Base-by-base conservation (phyloP, 1,139 yeast species). In the Suhomyces bribrorum region DNA sequence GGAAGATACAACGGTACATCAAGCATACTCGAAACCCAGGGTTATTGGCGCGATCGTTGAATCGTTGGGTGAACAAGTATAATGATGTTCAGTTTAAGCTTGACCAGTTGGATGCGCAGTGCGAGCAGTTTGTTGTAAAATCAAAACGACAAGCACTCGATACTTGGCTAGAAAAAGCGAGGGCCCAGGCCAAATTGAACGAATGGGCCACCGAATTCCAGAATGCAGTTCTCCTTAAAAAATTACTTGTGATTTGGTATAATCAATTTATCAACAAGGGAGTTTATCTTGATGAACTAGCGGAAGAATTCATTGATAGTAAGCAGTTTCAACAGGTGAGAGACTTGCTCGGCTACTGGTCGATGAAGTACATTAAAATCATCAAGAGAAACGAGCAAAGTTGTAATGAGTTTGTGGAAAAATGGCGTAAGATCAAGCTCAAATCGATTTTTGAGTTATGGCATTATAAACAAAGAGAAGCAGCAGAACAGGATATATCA, bases 371-470 rank as follows among this genome's bases (percentile, higher is more conserved):
- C 36, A 61, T 66, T 34, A 68, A 65, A 45, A 52, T 52, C 18
- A 56, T 64, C 7, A 54, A 56, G 13, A 50, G 73, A 31, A 64
- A 67, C 43, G 59, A 64, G 31, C 73, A 67, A 37, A 61, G 66
- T 23, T 66, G 68, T 47, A 66, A 63, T 11, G 49, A 64, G 32
- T 69, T 70, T 40, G 47, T 55, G 7, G 56, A 55, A 17, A 58
- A 68, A 38, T 66, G 71, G 70, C 60, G 66, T 31, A 41, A 48
- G 5, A 51, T 60, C 7, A 54, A 60, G 31, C 32, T 56, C 30
- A 57, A 57, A 32, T 53, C 67, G 0, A 56, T 69, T 8, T 63
- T 70, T 38, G 72, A 69, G 23, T 50, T 71, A 15, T 71, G 77
- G 77, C 17, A 51, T 1, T 59, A 52, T 37, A 41, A 37, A 46